phyloP scores from a whole-genome alignment of 2,329 filamentous ascomycete genomes.

The Alternaria incomplexa region DNA sequence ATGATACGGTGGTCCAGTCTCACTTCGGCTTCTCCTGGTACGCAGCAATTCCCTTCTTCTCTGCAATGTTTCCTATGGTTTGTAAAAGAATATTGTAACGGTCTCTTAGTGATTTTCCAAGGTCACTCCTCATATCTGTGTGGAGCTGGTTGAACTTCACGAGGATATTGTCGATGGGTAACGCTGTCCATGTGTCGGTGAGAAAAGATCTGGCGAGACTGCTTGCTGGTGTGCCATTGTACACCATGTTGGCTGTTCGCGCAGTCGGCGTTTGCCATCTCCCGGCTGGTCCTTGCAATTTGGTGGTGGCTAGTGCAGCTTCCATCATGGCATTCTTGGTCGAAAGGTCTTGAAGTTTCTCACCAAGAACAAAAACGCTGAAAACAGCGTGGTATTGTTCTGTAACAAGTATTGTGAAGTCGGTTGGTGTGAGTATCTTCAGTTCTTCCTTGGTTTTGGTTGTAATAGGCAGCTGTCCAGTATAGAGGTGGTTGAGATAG shows the following conservation, averaged over 20 bases:
- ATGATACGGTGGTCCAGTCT: too few species aligned
- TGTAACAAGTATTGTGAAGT: not conserved
- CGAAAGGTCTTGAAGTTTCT: not conserved
- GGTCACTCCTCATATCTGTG: too few species aligned
- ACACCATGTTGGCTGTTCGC: not conserved
- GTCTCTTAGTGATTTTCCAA: too few species aligned
- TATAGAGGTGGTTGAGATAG: constrained; percentile 19
- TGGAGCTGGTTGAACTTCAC: too few species aligned
- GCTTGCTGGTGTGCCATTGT: not conserved
- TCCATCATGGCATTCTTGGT: not conserved
- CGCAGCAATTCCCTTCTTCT: too few species aligned
- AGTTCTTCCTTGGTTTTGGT: not conserved
- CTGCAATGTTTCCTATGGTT: too few species aligned
- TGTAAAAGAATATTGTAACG: too few species aligned
- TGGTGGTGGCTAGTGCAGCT: not conserved
- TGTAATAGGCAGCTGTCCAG: not conserved
- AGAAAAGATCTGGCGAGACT: too few species aligned
- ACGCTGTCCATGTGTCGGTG: too few species aligned
- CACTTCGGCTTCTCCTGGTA: too few species aligned
- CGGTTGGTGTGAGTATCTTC: not conserved
- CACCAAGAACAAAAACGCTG: not conserved
- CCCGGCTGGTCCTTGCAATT: not conserved
- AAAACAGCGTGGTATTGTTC: not conserved
- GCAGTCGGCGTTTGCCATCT: not conserved
- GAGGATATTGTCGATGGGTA: too few species aligned